These are phyloP conservation scores for Trichosporon sp. DNA, from an alignment of 1,284 basidiomycete genomes.

Conservation along the genomic window DNA sequence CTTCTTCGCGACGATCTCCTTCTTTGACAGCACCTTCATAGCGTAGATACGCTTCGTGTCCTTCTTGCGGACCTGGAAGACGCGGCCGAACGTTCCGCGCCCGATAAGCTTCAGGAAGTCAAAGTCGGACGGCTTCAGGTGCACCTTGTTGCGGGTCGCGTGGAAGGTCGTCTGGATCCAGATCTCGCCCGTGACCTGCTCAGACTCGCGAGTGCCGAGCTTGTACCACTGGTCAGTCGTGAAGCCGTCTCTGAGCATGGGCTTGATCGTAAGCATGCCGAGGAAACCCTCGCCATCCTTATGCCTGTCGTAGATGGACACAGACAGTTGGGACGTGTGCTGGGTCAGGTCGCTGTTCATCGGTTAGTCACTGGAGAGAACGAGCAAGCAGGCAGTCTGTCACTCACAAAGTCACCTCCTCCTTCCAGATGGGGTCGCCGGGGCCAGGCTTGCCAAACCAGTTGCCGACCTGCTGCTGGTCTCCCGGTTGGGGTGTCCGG, in stretches of 20 bases:
- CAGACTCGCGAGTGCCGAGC: conserved; percentile 70
- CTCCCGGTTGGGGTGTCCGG: conserved; percentile 45
- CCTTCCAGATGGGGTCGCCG: conserved; percentile 94
- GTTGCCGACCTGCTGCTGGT: conserved; percentile 17
- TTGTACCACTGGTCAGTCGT: conserved; percentile 97
- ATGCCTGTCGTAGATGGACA: conserved; percentile 90
- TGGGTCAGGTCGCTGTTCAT: conserved; percentile 83
- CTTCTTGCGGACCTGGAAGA: conserved; percentile 96
- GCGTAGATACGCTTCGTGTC: conserved; percentile 99
- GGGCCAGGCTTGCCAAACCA: conserved; percentile 50
- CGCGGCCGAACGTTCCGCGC: conserved; percentile 96
- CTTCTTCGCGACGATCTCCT: conserved; percentile 98
- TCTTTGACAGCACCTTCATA: conserved; percentile 98
- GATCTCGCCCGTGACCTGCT: conserved; percentile 84
- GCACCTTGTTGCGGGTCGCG: conserved; percentile 74
- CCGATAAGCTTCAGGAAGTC: conserved; percentile 99
- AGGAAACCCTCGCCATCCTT: conserved; percentile 80
- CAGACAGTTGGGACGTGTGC: conserved; percentile 73
- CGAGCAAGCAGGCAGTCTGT: too few relatives aligned
- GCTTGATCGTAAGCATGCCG: conserved; percentile 86
- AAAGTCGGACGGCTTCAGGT: conserved; percentile 86
- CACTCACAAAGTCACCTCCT: conserved; percentile 92
- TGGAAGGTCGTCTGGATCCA: conserved; percentile 93
- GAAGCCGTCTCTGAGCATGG: conserved; percentile 80
- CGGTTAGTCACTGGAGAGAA: background rate